phyloP scores from a whole-genome alignment of 805 yeast genomes.

The Candida rishiriensis region DNA sequence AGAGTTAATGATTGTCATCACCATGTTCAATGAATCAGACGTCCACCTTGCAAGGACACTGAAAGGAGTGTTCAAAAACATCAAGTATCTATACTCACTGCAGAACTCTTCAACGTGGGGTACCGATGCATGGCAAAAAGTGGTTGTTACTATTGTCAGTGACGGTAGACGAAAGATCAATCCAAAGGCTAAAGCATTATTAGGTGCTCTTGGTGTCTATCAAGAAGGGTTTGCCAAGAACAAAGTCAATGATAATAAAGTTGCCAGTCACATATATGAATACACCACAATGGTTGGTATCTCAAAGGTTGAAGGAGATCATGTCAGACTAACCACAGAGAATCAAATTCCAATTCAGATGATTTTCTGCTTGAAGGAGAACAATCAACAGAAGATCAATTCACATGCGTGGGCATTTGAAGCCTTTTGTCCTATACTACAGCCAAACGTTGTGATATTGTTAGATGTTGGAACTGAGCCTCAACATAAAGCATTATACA shows the following conservation, averaged over 20 bases:
- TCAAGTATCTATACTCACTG: slow-evolving; percentile 65
- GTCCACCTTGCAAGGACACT: slow-evolving; percentile 76
- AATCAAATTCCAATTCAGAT: slow-evolving; percentile 77
- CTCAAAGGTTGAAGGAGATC: slow-evolving; percentile 49
- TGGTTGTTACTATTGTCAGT: slow-evolving; percentile 82
- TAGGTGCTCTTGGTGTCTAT: slow-evolving; percentile 84
- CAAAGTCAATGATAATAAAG: slow-evolving; percentile 76
- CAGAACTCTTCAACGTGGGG: slow-evolving; percentile 79
- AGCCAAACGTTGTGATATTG: slow-evolving; percentile 79
- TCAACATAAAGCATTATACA: slow-evolving; percentile 74
- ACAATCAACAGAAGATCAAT: slow-evolving; percentile 84
- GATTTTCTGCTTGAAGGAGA: slow-evolving; percentile 84
- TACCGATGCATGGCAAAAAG: slow-evolving; percentile 90
- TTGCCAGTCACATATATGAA: slow-evolving; percentile 85
- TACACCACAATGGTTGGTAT: slow-evolving; percentile 91
- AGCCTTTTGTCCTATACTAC: slow-evolving; percentile 77
- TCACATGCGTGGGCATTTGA: slow-evolving; percentile 97
- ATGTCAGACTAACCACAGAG: slow-evolving; percentile 64
- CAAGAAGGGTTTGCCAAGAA: slow-evolving; percentile 96
- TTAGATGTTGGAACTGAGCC: slow-evolving; percentile 96
- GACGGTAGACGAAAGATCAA: slow-evolving; percentile 88
- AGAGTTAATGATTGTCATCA: slow-evolving; percentile 79
- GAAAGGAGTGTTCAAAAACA: slow-evolving; percentile 87
- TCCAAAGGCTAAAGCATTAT: slow-evolving; percentile 70
- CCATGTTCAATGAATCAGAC: slow-evolving; percentile 90